A percentile compares a stretch with the other conserved stretches of the same genome.
Evolutionary conservation across 441 rosid species (phyloP).

Genomic region (Aleurites moluccanus): DNA sequence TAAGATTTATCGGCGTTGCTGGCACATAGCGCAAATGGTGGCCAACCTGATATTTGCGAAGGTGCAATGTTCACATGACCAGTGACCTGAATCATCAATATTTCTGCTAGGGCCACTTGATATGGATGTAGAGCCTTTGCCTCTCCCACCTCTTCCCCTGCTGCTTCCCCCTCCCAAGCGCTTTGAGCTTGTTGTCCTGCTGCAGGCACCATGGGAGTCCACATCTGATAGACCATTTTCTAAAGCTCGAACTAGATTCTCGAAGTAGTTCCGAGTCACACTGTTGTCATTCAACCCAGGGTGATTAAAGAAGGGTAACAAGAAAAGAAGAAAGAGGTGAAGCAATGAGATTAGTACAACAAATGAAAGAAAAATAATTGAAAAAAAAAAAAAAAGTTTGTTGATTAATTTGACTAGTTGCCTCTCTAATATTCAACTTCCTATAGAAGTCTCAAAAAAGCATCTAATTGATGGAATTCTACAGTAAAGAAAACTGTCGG

Average conservation of each 20-base stretch:
- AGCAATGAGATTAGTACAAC: background rate
- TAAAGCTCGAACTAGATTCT: constrained; percentile 83
- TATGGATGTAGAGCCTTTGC: constrained; percentile 65
- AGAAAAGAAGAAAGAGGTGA: background rate
- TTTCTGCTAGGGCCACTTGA: constrained; percentile 52
- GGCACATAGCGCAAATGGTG: constrained; percentile 77
- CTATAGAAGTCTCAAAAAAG: background rate
- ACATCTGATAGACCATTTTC: constrained; percentile 96
- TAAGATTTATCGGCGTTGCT: constrained; percentile 44
- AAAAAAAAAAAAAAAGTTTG: background rate
- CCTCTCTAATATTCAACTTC: background rate
- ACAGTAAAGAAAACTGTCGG: too few species aligned
- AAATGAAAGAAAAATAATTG: background rate
- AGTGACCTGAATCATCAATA: constrained; percentile 54
- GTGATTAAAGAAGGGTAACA: background rate
- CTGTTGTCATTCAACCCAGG: constrained; percentile 38
- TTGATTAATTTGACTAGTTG: background rate
- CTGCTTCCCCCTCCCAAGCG: constrained; percentile 53
- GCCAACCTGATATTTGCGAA: constrained; percentile 58
- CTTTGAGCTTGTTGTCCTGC: constrained; percentile 67
- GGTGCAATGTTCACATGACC: constrained; percentile 95
- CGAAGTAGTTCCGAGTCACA: constrained; percentile 88
- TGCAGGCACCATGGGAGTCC: constrained; percentile 56
- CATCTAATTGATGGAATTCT: too few species aligned
- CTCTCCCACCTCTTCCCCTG: constrained; percentile 51